phyloP scores from a whole-genome alignment of 2,329 filamentous ascomycete genomes.

The Aspergillus aculeatinus region DNA sequence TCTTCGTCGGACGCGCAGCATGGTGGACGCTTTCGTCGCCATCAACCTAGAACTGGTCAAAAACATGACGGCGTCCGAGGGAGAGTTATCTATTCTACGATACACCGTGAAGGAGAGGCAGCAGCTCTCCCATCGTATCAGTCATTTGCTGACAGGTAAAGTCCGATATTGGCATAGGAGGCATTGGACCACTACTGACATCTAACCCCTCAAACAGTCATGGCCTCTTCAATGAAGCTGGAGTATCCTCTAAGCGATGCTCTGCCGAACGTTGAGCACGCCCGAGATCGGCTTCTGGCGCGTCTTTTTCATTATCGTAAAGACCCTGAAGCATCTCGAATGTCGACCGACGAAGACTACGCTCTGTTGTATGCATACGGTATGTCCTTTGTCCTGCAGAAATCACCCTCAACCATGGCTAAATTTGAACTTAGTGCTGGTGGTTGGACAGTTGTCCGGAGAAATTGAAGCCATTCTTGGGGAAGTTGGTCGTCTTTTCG shows the following conservation, averaged over 20 bases:
- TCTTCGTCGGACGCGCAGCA: constrained; percentile 74
- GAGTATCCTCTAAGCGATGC: constrained; percentile 91
- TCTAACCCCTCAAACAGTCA: constrained; percentile 59
- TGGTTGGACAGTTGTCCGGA: constrained; percentile 59
- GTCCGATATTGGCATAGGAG: neutral
- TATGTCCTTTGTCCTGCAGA: constrained; percentile 35
- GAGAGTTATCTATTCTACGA: constrained; percentile 75
- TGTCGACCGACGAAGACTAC: constrained; percentile 65
- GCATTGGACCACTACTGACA: constrained; percentile 8
- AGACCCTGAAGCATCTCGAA: constrained; percentile 55
- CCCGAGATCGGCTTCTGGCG: constrained; percentile 77
- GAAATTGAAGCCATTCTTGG: constrained; percentile 56
- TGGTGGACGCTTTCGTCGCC: constrained; percentile 91
- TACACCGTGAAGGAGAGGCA: constrained; percentile 77
- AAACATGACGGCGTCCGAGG: constrained; percentile 70
- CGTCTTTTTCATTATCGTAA: constrained; percentile 86
- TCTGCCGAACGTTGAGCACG: constrained; percentile 76
- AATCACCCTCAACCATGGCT: neutral
- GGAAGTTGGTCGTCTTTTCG: constrained; percentile 61
- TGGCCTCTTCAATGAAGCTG: constrained; percentile 89
- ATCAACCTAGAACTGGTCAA: constrained; percentile 92
- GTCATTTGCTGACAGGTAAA: constrained; percentile 71
- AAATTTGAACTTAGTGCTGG: constrained; percentile 49
- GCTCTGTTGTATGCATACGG: constrained; percentile 90
- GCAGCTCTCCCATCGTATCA: constrained; percentile 82